Evolutionary conservation across 1,284 basidiomycete genomes (phyloP).

Genomic region (Mycena citricolor): DNA sequence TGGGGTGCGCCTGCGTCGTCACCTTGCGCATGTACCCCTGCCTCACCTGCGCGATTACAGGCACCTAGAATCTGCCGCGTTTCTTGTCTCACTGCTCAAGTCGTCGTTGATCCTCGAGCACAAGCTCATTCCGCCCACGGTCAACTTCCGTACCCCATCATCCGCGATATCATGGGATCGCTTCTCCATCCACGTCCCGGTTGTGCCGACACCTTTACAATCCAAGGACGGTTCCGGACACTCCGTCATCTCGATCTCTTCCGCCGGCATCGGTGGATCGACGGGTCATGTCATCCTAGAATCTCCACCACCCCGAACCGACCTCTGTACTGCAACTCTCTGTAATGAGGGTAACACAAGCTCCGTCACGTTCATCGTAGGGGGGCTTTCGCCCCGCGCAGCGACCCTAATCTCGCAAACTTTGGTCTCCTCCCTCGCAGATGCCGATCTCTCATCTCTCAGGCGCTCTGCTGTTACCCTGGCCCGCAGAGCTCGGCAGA

Average conservation of each 20-base stretch:
- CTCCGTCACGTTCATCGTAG: conserved; percentile 33
- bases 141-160: conserved; percentile 36
- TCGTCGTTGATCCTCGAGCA: conserved; percentile 38
- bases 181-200: conserved; percentile 19
- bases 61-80: conserved; percentile 41
- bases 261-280: conserved; percentile 44
- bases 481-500: conserved; percentile 4
- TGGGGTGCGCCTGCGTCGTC: conserved; percentile 34
- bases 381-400: conserved; percentile 38
- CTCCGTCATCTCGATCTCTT: conserved; percentile 38
- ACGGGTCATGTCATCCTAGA: conserved; percentile 41
- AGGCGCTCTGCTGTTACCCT: conserved; percentile 3
- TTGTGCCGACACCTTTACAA: not conserved
- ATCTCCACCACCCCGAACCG: conserved; percentile 26
- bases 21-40: not conserved
- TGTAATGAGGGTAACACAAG: not conserved
- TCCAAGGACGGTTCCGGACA: conserved; percentile 15
- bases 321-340: not conserved
- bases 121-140: conserved; percentile 39
- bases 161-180: conserved; percentile 38
- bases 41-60: conserved; percentile 25
- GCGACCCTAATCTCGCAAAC: conserved; percentile 22
- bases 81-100: conserved; percentile 41
- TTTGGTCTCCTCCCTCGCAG: conserved; percentile 12
- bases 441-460: conserved; percentile 4